Conservation (phyloP, 1,284 basidiomycete species). For the Ceratobasidium papillatum region DNA sequence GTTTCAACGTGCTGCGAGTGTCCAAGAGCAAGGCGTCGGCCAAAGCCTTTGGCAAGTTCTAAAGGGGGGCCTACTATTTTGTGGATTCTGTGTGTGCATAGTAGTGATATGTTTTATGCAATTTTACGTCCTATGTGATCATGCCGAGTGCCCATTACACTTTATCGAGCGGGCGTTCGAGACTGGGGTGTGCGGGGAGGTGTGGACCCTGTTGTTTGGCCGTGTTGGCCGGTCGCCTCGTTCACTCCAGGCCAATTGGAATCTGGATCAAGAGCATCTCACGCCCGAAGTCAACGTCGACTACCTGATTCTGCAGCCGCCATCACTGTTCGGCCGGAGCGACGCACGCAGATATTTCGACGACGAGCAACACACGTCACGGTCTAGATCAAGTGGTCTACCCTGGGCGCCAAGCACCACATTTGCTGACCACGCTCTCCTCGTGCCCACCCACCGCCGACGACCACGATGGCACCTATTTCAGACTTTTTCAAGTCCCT, state of each 20-base stretch:
- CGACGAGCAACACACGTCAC: conserved; percentile 11
- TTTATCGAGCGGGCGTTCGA: conserved; percentile 15
- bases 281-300: conserved; percentile 42
- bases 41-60: conserved; percentile 97
- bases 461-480: conserved; percentile 42
- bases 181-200: neutral
- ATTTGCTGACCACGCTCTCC: conserved; percentile 27
- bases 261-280: conserved; percentile 38
- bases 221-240: conserved; percentile 28
- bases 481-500: conserved; percentile 43
- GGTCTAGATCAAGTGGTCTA: conserved; percentile 54
- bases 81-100: conserved; percentile 28
- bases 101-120: conserved; percentile 40
- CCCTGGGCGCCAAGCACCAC: conserved; percentile 55
- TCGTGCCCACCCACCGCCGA: conserved; percentile 14
- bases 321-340: conserved; percentile 11
- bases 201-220: conserved; percentile 29
- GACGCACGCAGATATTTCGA: neutral
- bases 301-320: conserved; percentile 24
- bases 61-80: conserved; percentile 48
- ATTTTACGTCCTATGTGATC: conserved; percentile 38
- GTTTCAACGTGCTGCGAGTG: conserved; percentile 97
- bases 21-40: conserved; percentile 85
- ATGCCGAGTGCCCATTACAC: conserved; percentile 8
- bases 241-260: conserved; percentile 40